These are phyloP conservation scores for Boletus eberwhitei DNA, from an alignment of 768 basidiomycete genomes.

Conservation along the genomic window DNA sequence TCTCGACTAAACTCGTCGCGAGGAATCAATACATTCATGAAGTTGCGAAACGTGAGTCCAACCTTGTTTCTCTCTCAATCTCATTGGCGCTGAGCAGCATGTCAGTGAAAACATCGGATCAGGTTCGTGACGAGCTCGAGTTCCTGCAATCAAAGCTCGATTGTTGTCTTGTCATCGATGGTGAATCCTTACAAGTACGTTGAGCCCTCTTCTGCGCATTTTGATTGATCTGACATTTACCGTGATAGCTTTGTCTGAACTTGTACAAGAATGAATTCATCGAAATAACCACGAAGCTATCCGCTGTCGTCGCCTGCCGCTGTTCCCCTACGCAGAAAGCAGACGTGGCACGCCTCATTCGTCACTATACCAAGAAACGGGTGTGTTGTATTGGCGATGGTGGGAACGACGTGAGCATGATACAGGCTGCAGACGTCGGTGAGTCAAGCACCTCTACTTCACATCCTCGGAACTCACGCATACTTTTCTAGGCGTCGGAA, in stretches of 20 bases:
- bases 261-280: slow-evolving; percentile 93
- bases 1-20: slow-evolving; percentile 93
- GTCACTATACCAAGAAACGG: slow-evolving; percentile 85
- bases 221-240: background rate
- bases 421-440: slow-evolving; percentile 98
- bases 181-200: slow-evolving; percentile 87
- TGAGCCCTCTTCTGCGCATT: background rate
- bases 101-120: slow-evolving; percentile 81
- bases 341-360: slow-evolving; percentile 92
- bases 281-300: slow-evolving; percentile 92
- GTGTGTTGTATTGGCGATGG: slow-evolving; percentile 99
- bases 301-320: slow-evolving; percentile 94
- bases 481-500: slow-evolving; percentile 71
- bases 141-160: slow-evolving; percentile 93
- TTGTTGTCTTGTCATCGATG: slow-evolving; percentile 97
- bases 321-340: slow-evolving; percentile 99
- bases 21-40: slow-evolving; percentile 98
- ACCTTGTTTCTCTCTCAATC: background rate
- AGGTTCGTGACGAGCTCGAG: slow-evolving; percentile 84
- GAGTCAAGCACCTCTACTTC: slow-evolving; percentile 32
- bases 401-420: slow-evolving; percentile 99
- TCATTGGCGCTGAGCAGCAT: slow-evolving; percentile 3
- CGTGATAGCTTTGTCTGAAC: slow-evolving; percentile 76
- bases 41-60: slow-evolving; percentile 73
- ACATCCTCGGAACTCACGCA: background rate